phyloP scores from a whole-genome alignment of 2,329 filamentous ascomycete genomes.

The Diaporthe sp. region DNA sequence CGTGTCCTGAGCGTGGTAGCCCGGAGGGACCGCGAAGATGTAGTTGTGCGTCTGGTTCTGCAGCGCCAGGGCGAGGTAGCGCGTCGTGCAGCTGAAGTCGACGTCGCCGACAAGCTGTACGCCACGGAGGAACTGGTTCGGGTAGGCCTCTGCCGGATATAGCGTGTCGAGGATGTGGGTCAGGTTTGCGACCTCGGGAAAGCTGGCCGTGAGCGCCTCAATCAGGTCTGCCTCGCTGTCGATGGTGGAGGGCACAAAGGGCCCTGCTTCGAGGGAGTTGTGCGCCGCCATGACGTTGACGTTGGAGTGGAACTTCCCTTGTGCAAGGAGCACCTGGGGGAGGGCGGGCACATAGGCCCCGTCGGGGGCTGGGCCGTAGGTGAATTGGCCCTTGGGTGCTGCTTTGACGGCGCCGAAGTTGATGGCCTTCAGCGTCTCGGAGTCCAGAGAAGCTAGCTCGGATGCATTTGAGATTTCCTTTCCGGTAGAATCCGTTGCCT shows the following conservation, averaged over 20 bases:
- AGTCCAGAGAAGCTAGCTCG: constrained; percentile 40
- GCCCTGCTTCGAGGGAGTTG: constrained; percentile 59
- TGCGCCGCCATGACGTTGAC: constrained; percentile 55
- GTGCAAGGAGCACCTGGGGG: constrained; percentile 42
- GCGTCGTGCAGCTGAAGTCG: constrained; percentile 61
- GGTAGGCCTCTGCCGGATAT: constrained; percentile 53
- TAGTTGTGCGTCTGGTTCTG: constrained; percentile 60
- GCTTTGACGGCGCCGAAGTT: constrained; percentile 40
- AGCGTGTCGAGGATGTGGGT: constrained; percentile 54
- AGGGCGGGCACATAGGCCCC: constrained; percentile 42
- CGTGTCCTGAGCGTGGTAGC: constrained; percentile 63
- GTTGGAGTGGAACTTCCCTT: constrained; percentile 48
- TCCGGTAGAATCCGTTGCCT: constrained; percentile 39
- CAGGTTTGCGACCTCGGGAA: constrained; percentile 41
- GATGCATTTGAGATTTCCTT: constrained; percentile 41
- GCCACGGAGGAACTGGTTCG: constrained; percentile 52
- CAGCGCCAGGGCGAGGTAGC: constrained; percentile 58
- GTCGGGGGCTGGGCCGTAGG: constrained; percentile 45
- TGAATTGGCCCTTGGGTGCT: constrained; percentile 42
- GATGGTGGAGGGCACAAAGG: constrained; percentile 55
- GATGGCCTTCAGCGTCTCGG: constrained; percentile 37
- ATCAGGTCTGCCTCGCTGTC: constrained; percentile 51
- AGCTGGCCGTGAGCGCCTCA: constrained; percentile 45
- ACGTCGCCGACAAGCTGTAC: constrained; percentile 54
- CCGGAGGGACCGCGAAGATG: constrained; percentile 62